Conservation (phyloP, 352 stramenopile species). For the Globisporangium yorkense region DNA sequence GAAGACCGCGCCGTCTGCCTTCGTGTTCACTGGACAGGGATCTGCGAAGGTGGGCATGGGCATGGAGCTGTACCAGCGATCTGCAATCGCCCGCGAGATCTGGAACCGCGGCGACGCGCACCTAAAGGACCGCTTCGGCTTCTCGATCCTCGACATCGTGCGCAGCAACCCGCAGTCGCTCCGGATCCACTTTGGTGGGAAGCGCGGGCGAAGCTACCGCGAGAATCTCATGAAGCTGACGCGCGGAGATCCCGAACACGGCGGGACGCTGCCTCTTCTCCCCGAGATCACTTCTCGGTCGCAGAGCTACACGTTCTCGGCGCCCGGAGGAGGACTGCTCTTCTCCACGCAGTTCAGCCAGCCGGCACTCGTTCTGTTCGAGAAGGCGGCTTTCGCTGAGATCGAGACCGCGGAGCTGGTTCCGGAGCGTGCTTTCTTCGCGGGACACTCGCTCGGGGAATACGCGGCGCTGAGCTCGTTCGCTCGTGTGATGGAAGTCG, state of each 20-base stretch:
- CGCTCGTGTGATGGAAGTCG: constrained; percentile 55
- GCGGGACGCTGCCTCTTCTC: constrained; percentile 51
- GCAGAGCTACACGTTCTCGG: constrained; percentile 81
- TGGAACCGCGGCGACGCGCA: constrained; percentile 79
- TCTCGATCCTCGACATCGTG: constrained; percentile 88
- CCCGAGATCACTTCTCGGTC: constrained; percentile 78
- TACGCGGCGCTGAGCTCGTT: constrained; percentile 82
- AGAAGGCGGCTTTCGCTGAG: constrained; percentile 67
- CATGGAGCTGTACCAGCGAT: constrained; percentile 85
- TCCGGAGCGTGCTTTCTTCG: constrained; percentile 67
- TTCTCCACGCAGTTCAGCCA: constrained; percentile 83
- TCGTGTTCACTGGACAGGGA: constrained; percentile 86
- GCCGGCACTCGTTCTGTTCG: not conserved
- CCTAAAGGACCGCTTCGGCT: constrained; percentile 70
- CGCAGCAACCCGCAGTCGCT: constrained; percentile 79
- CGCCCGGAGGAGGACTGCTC: constrained; percentile 63
- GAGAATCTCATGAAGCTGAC: constrained; percentile 83
- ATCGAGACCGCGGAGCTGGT: constrained; percentile 68
- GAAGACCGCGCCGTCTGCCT: constrained; percentile 64
- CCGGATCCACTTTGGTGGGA: constrained; percentile 85
- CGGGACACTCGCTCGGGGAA: constrained; percentile 86
- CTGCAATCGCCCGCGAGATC: constrained; percentile 55
- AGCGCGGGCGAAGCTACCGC: constrained; percentile 69
- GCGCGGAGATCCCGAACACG: constrained; percentile 52
- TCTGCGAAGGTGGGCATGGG: constrained; percentile 81